A percentile compares a stretch with the other conserved stretches of the same genome.
Conservation (phyloP, 176 grass and related monocot genomes). For the Musa itinerans region DNA sequence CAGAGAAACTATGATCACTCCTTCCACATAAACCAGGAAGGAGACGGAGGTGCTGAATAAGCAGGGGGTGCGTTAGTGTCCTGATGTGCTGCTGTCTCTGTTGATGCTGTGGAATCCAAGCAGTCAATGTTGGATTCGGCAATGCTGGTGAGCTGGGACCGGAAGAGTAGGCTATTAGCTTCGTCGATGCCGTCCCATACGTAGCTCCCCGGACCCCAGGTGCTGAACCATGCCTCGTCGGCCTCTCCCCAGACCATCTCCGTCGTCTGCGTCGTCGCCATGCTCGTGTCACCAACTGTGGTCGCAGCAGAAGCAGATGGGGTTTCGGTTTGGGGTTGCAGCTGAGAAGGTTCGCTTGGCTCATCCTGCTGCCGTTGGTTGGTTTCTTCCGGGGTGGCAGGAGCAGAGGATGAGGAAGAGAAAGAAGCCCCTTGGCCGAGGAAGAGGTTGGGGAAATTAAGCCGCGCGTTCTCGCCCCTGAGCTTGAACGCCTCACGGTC, state of each 20-base stretch:
- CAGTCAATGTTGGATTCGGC: slow-evolving; percentile 30
- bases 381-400: slow-evolving; percentile 24
- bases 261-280: slow-evolving; percentile 2
- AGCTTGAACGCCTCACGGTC: slow-evolving; percentile 27
- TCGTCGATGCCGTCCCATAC: slow-evolving; percentile 96
- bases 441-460: slow-evolving; percentile 26
- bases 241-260: slow-evolving; percentile 50
- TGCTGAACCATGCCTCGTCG: slow-evolving; percentile 88
- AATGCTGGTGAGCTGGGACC: slow-evolving; percentile 49
- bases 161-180: slow-evolving; percentile 62
- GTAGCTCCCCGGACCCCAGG: slow-evolving; percentile 80
- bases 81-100: slow-evolving; percentile 1
- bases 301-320: slow-evolving; percentile 16
- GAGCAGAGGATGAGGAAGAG: slow-evolving; percentile 18
- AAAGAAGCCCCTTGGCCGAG: background rate
- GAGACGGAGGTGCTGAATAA: slow-evolving; percentile 9
- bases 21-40: slow-evolving; percentile 38
- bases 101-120: slow-evolving; percentile 15
- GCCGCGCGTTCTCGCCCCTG: slow-evolving; percentile 23
- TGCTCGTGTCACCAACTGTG: slow-evolving; percentile 16
- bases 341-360: background rate
- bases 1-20: slow-evolving; percentile 23
- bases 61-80: slow-evolving; percentile 18
- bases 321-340: slow-evolving; percentile 3
- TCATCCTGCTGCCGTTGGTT: slow-evolving; percentile 2